Conservation (phyloP, 1,284 basidiomycete species). For the Tremellales sp. region DNA sequence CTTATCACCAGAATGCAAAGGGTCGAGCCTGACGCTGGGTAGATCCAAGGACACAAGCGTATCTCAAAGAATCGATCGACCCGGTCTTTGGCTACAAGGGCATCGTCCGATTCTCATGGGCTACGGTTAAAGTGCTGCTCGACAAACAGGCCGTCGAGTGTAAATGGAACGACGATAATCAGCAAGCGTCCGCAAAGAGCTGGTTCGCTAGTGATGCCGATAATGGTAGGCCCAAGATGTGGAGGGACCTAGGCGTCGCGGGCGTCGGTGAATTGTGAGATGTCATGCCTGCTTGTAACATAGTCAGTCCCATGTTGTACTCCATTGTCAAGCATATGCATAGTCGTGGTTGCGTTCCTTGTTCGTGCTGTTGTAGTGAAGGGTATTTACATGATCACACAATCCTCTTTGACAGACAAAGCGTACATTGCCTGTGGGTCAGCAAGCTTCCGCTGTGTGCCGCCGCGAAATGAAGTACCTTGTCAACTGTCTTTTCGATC, state of each 20-base stretch:
- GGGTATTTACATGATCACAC: conserved; percentile 58
- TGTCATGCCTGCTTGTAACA: too few species aligned
- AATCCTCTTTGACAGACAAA: conserved; percentile 85
- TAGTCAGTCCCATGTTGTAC: too few species aligned
- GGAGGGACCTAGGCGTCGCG: conserved; percentile 65
- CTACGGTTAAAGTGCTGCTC: conserved; percentile 80
- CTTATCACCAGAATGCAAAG: conserved; percentile 1
- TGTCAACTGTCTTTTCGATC: conserved; percentile 91
- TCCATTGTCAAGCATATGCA: too few species aligned
- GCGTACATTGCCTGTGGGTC: conserved; percentile 66
- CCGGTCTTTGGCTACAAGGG: conserved; percentile 90
- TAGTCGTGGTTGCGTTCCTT: too few species aligned
- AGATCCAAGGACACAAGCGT: conserved; percentile 91
- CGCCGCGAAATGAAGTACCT: too few species aligned
- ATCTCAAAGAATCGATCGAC: conserved; percentile 72
- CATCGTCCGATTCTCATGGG: conserved; percentile 92
- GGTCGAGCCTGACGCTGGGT: conserved; percentile 4
- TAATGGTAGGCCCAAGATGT: conserved; percentile 65
- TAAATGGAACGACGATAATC: conserved; percentile 75
- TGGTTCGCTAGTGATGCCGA: conserved; percentile 66
- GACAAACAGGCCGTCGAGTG: conserved; percentile 73
- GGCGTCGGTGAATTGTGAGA: conserved; percentile 56
- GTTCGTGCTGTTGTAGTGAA: too few species aligned
- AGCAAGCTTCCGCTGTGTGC: neutral
- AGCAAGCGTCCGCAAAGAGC: conserved; percentile 66